Conservation (phyloP, 2,329 filamentous ascomycete species). For the Aspergillus melleus region DNA sequence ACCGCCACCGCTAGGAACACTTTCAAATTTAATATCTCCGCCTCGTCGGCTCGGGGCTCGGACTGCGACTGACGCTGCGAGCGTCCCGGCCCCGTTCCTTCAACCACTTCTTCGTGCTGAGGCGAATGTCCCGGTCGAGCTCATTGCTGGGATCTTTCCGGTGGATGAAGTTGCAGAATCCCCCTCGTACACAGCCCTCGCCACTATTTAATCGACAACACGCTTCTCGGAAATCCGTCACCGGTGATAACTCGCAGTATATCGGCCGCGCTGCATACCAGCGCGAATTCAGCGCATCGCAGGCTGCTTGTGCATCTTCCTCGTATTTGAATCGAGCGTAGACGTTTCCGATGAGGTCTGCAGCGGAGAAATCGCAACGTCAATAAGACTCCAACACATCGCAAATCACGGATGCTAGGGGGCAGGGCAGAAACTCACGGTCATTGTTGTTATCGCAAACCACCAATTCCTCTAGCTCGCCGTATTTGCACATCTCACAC, state of each 20-base stretch:
- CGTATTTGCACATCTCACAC: constrained; percentile 99
- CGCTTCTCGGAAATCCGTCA: constrained; percentile 97
- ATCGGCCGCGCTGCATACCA: constrained; percentile 98
- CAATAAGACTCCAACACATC: neutral
- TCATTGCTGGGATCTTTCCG: constrained; percentile 90
- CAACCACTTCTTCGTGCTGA: constrained; percentile 96
- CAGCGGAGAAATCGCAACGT: neutral
- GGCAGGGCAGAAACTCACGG: constrained; percentile 57
- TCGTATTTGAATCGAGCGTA: constrained; percentile 99
- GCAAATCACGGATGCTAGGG: neutral
- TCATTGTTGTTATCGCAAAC: constrained; percentile 99
- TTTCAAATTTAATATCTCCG: constrained; percentile 61
- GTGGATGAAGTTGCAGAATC: constrained; percentile 99
- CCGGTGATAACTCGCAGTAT: constrained; percentile 95
- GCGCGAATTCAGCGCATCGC: constrained; percentile 87
- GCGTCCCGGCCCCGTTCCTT: constrained; percentile 80
- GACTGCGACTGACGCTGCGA: constrained; percentile 77
- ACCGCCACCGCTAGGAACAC: neutral
- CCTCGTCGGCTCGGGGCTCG: constrained; percentile 79
- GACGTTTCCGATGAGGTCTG: constrained; percentile 95
- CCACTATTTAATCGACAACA: constrained; percentile 93
- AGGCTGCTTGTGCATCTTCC: constrained; percentile 88
- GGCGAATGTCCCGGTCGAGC: constrained; percentile 80
- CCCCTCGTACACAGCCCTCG: constrained; percentile 91
- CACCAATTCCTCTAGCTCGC: constrained; percentile 94